Percentiles rank a stretch among this genome's conserved stretches.
These are phyloP conservation scores for Pestalotiopsis sp. DNA, from an alignment of 2,329 filamentous ascomycete species.

Conservation along the genomic window DNA sequence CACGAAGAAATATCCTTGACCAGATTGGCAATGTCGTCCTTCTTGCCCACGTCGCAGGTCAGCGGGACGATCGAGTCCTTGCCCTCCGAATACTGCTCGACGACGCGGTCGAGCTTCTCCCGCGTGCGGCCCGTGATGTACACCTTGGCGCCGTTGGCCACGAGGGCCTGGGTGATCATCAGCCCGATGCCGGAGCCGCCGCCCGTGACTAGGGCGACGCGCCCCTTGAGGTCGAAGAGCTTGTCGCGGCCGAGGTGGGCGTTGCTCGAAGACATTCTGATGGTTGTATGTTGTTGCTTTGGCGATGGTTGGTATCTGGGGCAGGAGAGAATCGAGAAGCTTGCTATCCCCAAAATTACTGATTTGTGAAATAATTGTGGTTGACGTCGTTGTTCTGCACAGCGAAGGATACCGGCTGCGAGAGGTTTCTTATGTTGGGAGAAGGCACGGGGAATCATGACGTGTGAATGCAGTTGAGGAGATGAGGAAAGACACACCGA, in stretches of 20 bases:
- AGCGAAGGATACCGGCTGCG: background rate
- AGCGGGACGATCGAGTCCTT: conserved; percentile 61
- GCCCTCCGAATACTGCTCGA: conserved; percentile 58
- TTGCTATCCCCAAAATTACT: background rate
- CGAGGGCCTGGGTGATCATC: conserved; percentile 70
- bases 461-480: background rate
- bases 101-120: conserved; percentile 64
- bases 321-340: background rate
- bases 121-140: conserved; percentile 70
- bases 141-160: conserved; percentile 68
- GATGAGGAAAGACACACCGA: background rate
- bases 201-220: conserved; percentile 49
- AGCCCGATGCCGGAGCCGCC: conserved; percentile 67
- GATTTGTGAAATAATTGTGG: background rate
- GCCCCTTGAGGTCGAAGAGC: conserved; percentile 45
- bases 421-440: conserved; percentile 8
- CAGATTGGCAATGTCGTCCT: conserved; percentile 60
- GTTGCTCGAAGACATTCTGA: conserved; percentile 32
- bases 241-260: conserved; percentile 35
- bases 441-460: conserved; percentile 8
- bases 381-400: background rate
- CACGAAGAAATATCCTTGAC: conserved; percentile 55
- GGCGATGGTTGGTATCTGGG: background rate
- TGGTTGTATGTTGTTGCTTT: background rate
- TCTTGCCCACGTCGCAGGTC: conserved; percentile 63